Percentiles rank a stretch among this genome's conserved stretches.
phyloP scores from a whole-genome alignment of 2,329 filamentous ascomycete genomes.

The Fusarium penzigii region DNA sequence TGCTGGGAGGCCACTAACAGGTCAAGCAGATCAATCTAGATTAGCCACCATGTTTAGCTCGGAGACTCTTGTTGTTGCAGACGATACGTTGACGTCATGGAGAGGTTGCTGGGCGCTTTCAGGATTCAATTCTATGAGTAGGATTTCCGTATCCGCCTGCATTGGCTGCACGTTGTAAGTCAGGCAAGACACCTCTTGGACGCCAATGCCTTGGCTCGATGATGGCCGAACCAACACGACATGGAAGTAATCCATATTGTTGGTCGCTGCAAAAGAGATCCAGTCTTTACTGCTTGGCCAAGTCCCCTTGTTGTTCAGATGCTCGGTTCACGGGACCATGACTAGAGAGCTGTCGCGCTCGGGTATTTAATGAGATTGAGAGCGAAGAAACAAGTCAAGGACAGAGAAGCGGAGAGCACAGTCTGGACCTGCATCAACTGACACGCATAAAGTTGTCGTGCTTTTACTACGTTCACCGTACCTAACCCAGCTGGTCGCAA shows the following conservation, averaged over 20 bases:
- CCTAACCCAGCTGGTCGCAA: too few relatives aligned
- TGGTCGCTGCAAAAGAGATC: too few relatives aligned
- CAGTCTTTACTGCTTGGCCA: not conserved
- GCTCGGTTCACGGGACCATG: not conserved
- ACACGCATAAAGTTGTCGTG: too few relatives aligned
- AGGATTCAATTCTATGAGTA: too few relatives aligned
- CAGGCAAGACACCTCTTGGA: too few relatives aligned
- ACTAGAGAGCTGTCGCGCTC: not conserved
- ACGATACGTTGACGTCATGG: not conserved
- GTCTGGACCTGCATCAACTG: too few relatives aligned
- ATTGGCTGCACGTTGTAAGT: too few relatives aligned
- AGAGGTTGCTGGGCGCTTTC: too few relatives aligned
- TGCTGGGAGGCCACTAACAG: constrained; percentile 18
- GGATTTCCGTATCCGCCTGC: too few relatives aligned
- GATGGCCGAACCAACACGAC: not conserved
- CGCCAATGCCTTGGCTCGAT: not conserved
- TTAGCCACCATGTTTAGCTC: not conserved
- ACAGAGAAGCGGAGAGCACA: too few relatives aligned
- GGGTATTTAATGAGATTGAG: not conserved
- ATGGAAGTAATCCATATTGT: too few relatives aligned
- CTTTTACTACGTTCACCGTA: too few relatives aligned
- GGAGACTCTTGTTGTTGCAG: not conserved
- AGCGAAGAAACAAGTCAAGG: not conserved
- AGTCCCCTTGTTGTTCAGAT: not conserved
- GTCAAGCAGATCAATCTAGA: constrained; percentile 24